Evolutionary conservation across 306 rosid genomes (phyloP).

Genomic region (Vicia faba): DNA sequence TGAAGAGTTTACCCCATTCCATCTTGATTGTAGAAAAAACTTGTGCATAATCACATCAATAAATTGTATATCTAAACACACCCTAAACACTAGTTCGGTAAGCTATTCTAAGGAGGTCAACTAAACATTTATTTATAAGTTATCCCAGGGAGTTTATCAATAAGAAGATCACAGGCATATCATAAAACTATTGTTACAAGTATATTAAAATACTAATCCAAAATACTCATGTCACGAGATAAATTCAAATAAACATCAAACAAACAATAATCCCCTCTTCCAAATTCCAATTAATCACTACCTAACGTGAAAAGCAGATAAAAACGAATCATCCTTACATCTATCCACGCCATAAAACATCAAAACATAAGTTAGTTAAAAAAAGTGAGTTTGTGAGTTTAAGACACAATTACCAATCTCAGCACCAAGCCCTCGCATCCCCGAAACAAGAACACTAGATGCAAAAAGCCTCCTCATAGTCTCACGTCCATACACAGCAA

Average conservation of each 20-base stretch:
- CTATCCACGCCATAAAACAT: not conserved
- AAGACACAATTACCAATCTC: constrained; percentile 73
- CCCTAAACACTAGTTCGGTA: not conserved
- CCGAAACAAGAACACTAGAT: constrained; percentile 79
- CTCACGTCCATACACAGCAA: constrained; percentile 97
- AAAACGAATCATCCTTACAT: not conserved
- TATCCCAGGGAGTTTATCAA: not conserved
- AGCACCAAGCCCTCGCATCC: constrained; percentile 92
- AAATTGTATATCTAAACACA: not conserved
- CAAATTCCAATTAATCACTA: not conserved
- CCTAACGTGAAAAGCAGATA: not conserved
- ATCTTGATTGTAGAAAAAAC: not conserved
- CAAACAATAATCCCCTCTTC: not conserved
- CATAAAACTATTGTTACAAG: not conserved
- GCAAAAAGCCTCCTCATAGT: constrained; percentile 92
- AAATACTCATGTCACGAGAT: not conserved
- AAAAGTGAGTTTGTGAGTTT: too few relatives aligned
- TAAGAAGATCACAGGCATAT: not conserved
- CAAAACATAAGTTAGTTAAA: not conserved
- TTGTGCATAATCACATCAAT: not conserved
- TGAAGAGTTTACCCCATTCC: not conserved
- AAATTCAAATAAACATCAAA: constrained; percentile 2
- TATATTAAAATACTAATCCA: not conserved
- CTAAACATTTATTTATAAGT: not conserved
- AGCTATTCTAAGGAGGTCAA: not conserved